Base-by-base conservation (phyloP, 2,329 filamentous ascomycete genomes). In the Pseudocercospora crystallina region DNA sequence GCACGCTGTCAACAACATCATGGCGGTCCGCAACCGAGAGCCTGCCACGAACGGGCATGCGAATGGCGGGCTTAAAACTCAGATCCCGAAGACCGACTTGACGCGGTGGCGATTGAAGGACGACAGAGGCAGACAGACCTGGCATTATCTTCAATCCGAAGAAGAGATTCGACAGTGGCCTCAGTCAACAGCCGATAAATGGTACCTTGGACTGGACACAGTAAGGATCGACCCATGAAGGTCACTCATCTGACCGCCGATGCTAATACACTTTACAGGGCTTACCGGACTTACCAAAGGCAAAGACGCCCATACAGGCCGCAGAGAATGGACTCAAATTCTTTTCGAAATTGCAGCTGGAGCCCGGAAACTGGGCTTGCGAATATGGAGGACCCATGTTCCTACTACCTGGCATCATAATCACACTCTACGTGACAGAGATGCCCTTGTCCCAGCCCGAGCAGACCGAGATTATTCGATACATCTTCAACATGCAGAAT, bases 301-400 rank as follows among this genome's bases (percentile, higher is more conserved):
- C 92, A 3, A 82, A 83, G 54, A 90, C 78, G 2, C 86, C 92
- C 5, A 77, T 94, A 49, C 82, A 94, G 58, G 78, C 89, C 4
- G 90, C 89, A 2, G 77, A 80, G 53, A 99, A 99, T 73, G 90
- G 87, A 33, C 79, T 97, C 47, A 76, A 81, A 3, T 97, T 96
- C 76, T 96, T 95, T 74, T 88, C 91, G 50, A 82, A 92, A 57
- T 81, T 97, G 17, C 94, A 99, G 69, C 79, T 96, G 1, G 84
- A 86, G 11, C 86, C 89, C 1, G 94, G 94, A 5, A 89, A 96
- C 66, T 99, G 94, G 94, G 94, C 80, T 5, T 97, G 92, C 74
- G 94, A 99, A 69, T 99, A 99, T 73, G 94, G 94, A 47, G 94
- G 94, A 0, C 94, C 94, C 3, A 92, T 96, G 89, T 99, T 99